Evolutionary conservation across 805 yeast genomes (phyloP).

Genomic region (Yarrowia sp.): DNA sequence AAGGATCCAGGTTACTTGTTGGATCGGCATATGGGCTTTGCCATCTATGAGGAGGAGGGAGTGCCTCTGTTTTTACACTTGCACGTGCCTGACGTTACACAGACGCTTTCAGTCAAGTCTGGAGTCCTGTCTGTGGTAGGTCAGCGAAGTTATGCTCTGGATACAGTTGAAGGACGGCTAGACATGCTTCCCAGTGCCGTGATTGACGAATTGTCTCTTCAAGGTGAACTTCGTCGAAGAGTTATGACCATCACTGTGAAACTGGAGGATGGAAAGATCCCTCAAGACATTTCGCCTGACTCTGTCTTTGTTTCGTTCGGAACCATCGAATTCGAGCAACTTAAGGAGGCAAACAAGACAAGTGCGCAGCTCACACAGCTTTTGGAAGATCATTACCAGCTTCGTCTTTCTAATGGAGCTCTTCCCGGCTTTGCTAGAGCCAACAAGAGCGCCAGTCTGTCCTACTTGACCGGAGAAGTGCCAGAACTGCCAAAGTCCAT

Average conservation of each 20-base stretch:
- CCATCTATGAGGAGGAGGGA: neutral
- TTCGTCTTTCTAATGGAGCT: slow-evolving; percentile 11
- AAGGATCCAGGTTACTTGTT: neutral
- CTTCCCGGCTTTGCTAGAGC: slow-evolving; percentile 26
- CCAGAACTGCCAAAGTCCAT: slow-evolving; percentile 8
- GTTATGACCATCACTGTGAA: slow-evolving; percentile 15
- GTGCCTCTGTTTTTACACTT: slow-evolving; percentile 8
- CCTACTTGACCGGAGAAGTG: slow-evolving; percentile 9
- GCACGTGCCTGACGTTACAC: slow-evolving; percentile 25
- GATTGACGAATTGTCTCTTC: neutral
- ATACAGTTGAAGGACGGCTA: slow-evolving; percentile 16
- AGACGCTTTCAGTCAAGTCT: neutral
- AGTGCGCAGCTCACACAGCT: neutral
- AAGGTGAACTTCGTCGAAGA: neutral
- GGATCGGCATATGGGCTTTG: slow-evolving; percentile 6
- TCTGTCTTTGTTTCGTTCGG: slow-evolving; percentile 19
- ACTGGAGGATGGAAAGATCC: slow-evolving; percentile 12
- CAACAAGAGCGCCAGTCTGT: slow-evolving; percentile 2
- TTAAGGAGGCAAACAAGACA: neutral
- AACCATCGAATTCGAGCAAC: neutral
- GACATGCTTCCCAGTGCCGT: slow-evolving; percentile 5
- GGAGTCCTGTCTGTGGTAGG: slow-evolving; percentile 24
- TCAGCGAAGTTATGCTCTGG: slow-evolving; percentile 25
- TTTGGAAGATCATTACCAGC: slow-evolving; percentile 3
- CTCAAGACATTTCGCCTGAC: neutral